Conservation (phyloP, 768 basidiomycete genomes). For the Suillus weaverae region DNA sequence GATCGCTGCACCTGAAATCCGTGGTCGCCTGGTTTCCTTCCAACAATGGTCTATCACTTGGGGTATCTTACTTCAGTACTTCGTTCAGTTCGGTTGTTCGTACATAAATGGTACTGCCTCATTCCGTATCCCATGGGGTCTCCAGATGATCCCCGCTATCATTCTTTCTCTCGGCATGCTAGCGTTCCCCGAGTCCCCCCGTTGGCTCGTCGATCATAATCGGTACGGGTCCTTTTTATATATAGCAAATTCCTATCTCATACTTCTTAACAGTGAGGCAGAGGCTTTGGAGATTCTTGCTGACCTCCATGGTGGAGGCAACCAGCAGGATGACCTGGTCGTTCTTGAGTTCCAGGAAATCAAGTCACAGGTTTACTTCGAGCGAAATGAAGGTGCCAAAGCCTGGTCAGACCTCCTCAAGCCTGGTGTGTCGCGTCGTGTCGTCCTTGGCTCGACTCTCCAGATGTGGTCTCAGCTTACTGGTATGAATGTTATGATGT, state of each 20-base stretch:
- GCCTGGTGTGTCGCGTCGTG: slow-evolving; percentile 66
- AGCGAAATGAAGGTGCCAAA: slow-evolving; percentile 70
- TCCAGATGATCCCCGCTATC: slow-evolving; percentile 79
- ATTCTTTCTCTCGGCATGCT: slow-evolving; percentile 67
- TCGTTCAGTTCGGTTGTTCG: slow-evolving; percentile 74
- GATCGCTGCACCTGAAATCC: slow-evolving; percentile 68
- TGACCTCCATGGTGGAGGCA: slow-evolving; percentile 67
- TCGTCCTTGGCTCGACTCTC: slow-evolving; percentile 64
- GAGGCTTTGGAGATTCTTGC: slow-evolving; percentile 74
- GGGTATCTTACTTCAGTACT: slow-evolving; percentile 77
- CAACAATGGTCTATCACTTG: slow-evolving; percentile 84
- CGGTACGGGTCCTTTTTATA: slow-evolving; percentile 33
- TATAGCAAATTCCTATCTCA: slow-evolving; percentile 1
- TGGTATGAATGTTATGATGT: slow-evolving; percentile 86
- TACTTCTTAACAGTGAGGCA: slow-evolving; percentile 26
- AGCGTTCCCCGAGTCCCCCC: slow-evolving; percentile 68
- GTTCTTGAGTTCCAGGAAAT: slow-evolving; percentile 73
- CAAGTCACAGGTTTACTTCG: slow-evolving; percentile 52
- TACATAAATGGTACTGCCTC: slow-evolving; percentile 65
- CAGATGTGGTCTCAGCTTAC: slow-evolving; percentile 82
- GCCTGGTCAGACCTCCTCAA: slow-evolving; percentile 67
- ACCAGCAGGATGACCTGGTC: slow-evolving; percentile 60
- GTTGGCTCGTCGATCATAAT: slow-evolving; percentile 67
- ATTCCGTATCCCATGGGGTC: slow-evolving; percentile 79
- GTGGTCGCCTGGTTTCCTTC: slow-evolving; percentile 72